Evolutionary conservation across 1,284 basidiomycete species (phyloP), one percentile per base, ranked within the genome.

Genomic region (Cryptococcus sp.): DNA sequence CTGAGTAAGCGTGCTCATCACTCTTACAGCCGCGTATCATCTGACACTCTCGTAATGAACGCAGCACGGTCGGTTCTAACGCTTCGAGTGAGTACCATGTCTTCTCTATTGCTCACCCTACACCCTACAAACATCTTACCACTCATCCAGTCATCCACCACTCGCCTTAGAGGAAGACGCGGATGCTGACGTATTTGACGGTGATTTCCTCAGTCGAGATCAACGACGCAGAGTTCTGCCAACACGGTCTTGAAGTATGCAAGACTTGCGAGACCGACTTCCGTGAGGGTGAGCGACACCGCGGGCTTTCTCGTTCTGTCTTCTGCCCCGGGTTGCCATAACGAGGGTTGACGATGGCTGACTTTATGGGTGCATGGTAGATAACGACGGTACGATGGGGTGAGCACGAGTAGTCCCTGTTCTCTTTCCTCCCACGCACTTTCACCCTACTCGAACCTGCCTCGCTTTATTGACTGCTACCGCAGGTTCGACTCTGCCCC

Each of bases 171-270:
- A 20, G 49, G n/a, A 35, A 22, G 48, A 16, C 31, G 35, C 49
- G 41, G 23, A 46, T 15, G 15, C 47, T 5, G 16, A 17, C 25
- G 8, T 19, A n/a, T 22, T 23, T 23, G 17, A 27, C 38, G 16
- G 35, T 46, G 46, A 46, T 20, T 56, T 59, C 11, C 40, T 23
- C 39, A 77, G 71, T 80, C 70, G 79, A 80, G 64, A 70, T 80
- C 70, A 78, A 78, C 70, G 78, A 80, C 63, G 74, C 73, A 38
- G 68, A 79, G 63, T 79, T 80, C 70, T 80, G 79, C 65, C 74
- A 79, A 61, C 79, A 80, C 61, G 73, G 70, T 40, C 73, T 78
- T 51, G 79, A 80, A 67, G 73, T 79, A 47, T 78, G 77, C 65
- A 69, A 74, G 60, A 55, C 59, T 19, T 77, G 76, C 62, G 71